Base-by-base conservation (phyloP, 495 filamentous ascomycete genomes). In the Articulospora tetracladia region DNA sequence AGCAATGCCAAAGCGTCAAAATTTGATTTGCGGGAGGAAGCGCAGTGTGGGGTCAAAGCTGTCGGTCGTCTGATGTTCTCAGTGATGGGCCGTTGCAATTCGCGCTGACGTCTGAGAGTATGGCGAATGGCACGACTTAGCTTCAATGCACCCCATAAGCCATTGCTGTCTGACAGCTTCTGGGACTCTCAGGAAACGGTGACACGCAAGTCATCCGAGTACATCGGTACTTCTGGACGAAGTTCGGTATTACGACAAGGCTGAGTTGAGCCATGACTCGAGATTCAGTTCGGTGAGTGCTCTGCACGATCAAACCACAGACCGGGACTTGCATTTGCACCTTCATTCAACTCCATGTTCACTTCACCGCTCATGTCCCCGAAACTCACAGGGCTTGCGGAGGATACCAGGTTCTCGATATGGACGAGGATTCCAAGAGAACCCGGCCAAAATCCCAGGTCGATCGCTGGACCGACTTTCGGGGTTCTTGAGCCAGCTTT, bases 11-110 rank as follows among this genome's bases (percentile, higher is more conserved):
- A 63, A 63, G 55, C 61, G 61, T 51, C 44, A 39, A 24, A 56
- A 55, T 63, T 63, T 56, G 53, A 47, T 32, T 55, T 24, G 56
- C 46, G 61, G 56, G 61, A 57, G 51, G 41, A 58, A 59, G 50
- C 50, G 28, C 22, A 12, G 12, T 1, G 13, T 58, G 20, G 55
- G 53, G 52, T 58, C 57, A 53, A 56, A 49, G 51, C 44, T 34
- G 24, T 50, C 10, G 47, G 2, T 60, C 49, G 49, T 60, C 49
- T 58, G 56, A 58, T 58, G 19, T 58, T 52, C 39, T 7, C 39
- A 44, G 15, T 19, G 11, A 50, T 50, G 20, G 23, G 11, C 25
- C 10, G 47, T 50, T 27, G 22, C 47, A 12, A 12, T 23, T 8
- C 15, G 8, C 7, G 8, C 44, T 6, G n/a, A 11, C 3, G 47